Evolutionary conservation across 179 eudicot genomes (phyloP).

Genomic region (Beta macrorhiza): DNA sequence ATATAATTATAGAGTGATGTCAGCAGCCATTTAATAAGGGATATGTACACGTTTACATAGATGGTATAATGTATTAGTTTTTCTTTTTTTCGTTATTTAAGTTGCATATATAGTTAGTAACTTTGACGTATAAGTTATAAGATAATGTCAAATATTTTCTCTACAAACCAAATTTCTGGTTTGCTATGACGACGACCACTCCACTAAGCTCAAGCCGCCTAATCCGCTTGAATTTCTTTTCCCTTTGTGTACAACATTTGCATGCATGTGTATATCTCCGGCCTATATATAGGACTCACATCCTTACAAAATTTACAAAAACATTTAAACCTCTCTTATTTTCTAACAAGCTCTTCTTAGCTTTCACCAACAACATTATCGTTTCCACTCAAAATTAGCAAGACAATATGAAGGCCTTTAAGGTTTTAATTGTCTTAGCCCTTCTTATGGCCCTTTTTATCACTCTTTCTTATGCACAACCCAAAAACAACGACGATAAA

Average conservation of each 20-base stretch:
- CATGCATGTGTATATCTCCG: slow-evolving; percentile 7
- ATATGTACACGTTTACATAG: no score
- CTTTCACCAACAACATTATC: neutral
- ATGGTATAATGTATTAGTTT: neutral
- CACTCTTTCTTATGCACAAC: slow-evolving; percentile 4
- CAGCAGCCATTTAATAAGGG: neutral
- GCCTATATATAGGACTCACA: slow-evolving; percentile 27
- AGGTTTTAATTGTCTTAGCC: slow-evolving; percentile 7
- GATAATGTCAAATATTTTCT: slow-evolving; percentile 5
- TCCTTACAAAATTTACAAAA: neutral
- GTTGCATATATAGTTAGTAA: no score
- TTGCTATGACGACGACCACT: slow-evolving; percentile 29
- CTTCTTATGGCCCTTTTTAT: slow-evolving; percentile 7
- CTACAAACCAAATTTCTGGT: slow-evolving; percentile 28
- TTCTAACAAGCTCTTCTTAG: neutral
- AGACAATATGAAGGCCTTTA: slow-evolving; percentile 23
- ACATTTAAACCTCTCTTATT: neutral
- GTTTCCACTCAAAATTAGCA: neutral
- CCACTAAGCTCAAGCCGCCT: slow-evolving; percentile 32
- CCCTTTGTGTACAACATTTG: neutral
- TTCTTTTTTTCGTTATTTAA: no score
- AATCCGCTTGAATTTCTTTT: slow-evolving; percentile 17
- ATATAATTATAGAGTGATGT: neutral
- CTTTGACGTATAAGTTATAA: neutral
- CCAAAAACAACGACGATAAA: neutral